phyloP scores from a whole-genome alignment of 306 rosid species.

The Alnus rubra region DNA sequence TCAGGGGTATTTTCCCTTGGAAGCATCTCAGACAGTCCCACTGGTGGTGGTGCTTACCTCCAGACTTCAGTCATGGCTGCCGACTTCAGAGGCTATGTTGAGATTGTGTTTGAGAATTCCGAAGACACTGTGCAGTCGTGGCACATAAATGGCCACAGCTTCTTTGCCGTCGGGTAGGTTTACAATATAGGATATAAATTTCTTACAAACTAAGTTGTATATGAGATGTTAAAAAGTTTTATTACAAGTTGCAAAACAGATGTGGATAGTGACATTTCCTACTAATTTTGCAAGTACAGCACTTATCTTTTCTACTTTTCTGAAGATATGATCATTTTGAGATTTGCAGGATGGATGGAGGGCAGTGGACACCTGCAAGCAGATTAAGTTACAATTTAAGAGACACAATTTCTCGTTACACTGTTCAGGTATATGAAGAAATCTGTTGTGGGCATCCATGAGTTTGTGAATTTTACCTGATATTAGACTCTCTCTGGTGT shows the following conservation, averaged over 20 bases:
- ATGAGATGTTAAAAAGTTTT: not conserved
- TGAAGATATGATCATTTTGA: conserved; percentile 4
- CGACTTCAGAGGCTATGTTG: conserved; percentile 61
- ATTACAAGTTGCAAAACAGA: not conserved
- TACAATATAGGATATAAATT: not conserved
- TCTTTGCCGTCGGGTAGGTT: conserved; percentile 85
- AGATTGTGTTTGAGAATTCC: conserved; percentile 73
- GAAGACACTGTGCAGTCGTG: conserved; percentile 73
- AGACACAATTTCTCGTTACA: conserved; percentile 76
- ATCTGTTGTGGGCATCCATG: not conserved
- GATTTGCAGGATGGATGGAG: conserved; percentile 78
- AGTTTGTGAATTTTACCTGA: no score
- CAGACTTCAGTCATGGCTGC: conserved; percentile 80
- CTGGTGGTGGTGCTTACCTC: conserved; percentile 62
- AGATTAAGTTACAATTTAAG: conserved; percentile 61
- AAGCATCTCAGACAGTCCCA: conserved; percentile 60
- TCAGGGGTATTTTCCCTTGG: conserved; percentile 66
- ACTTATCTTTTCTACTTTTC: not conserved
- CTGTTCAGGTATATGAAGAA: conserved; percentile 60
- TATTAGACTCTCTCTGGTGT: no score
- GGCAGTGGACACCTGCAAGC: conserved; percentile 70
- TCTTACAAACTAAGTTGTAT: no score
- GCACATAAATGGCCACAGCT: conserved; percentile 78
- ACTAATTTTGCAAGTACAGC: not conserved
- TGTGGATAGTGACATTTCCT: not conserved